Evolutionary conservation across 192 early-diverging fungal species (phyloP).

Genomic region (Linnemannia elongata): DNA sequence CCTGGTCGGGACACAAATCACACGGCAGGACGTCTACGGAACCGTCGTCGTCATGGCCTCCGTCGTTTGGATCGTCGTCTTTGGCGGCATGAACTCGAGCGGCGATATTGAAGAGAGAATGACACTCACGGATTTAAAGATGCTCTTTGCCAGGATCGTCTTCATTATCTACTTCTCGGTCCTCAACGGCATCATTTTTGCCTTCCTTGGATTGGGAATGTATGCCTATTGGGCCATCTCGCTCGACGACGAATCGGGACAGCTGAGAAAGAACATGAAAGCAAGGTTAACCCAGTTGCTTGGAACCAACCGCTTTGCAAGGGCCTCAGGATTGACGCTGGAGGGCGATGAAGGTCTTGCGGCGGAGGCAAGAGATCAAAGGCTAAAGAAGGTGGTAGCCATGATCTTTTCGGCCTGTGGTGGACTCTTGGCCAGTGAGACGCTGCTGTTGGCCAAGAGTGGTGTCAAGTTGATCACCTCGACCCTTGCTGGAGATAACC

Average conservation of each 20-base stretch:
- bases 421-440: conserved; percentile 68
- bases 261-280: conserved; percentile 42
- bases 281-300: conserved; percentile 14
- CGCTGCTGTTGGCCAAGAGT: conserved; percentile 68
- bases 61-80: conserved; percentile 72
- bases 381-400: conserved; percentile 63
- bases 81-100: conserved; percentile 66
- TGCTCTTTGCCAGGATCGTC: conserved; percentile 57
- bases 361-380: conserved; percentile 25
- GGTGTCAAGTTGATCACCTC: conserved; percentile 51
- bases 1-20: conserved; percentile 66
- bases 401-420: conserved; percentile 67
- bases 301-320: conserved; percentile 27
- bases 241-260: conserved; percentile 35
- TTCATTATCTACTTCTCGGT: conserved; percentile 68
- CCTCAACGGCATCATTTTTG: conserved; percentile 59
- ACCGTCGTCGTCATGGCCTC: conserved; percentile 66
- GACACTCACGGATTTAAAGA: conserved; percentile 61
- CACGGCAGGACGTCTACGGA: conserved; percentile 64
- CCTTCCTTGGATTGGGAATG: conserved; percentile 54
- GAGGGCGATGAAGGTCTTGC: conserved; percentile 32
- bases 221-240: conserved; percentile 62
- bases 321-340: conserved; percentile 38
- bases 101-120: conserved; percentile 65
- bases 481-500: conserved; percentile 54